Conservation (phyloP, 2,329 filamentous ascomycete genomes). For the Catunica adiposa region DNA sequence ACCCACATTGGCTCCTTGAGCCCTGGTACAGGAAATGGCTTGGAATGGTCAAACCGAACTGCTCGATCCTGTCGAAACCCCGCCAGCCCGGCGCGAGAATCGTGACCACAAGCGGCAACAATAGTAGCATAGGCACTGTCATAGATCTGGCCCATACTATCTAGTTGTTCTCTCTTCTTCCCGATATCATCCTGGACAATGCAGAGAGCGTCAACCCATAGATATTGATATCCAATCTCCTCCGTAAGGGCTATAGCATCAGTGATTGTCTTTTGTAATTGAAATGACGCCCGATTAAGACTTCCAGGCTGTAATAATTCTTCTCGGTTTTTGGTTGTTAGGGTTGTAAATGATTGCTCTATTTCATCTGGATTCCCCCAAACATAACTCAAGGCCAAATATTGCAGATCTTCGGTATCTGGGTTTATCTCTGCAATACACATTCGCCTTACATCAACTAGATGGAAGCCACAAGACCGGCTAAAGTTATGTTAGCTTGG, state of each 20-base stretch:
- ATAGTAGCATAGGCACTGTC: neutral
- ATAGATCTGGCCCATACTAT: neutral
- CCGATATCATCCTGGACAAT: neutral
- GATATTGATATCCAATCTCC: neutral
- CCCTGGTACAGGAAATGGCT: neutral
- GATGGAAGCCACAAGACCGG: too few species aligned
- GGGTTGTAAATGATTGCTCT: too few species aligned
- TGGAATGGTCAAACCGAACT: neutral
- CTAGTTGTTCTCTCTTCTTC: neutral
- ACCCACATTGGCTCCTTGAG: neutral
- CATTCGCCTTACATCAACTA: too few species aligned
- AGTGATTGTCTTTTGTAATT: neutral
- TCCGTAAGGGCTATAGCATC: neutral
- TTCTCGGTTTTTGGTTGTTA: too few species aligned
- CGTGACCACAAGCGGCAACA: neutral
- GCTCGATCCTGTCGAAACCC: neutral
- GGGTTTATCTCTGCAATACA: too few species aligned
- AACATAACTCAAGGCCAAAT: too few species aligned
- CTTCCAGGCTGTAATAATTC: too few species aligned
- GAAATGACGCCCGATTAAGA: too few species aligned
- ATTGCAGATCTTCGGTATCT: too few species aligned
- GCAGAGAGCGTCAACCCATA: conserved; percentile 3
- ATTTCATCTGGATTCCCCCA: too few species aligned
- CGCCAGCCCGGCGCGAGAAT: neutral
- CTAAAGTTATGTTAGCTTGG: too few species aligned